These are phyloP conservation scores for Globisporangium spiculum DNA, from an alignment of 352 stramenopile genomes.

Conservation along the genomic window DNA sequence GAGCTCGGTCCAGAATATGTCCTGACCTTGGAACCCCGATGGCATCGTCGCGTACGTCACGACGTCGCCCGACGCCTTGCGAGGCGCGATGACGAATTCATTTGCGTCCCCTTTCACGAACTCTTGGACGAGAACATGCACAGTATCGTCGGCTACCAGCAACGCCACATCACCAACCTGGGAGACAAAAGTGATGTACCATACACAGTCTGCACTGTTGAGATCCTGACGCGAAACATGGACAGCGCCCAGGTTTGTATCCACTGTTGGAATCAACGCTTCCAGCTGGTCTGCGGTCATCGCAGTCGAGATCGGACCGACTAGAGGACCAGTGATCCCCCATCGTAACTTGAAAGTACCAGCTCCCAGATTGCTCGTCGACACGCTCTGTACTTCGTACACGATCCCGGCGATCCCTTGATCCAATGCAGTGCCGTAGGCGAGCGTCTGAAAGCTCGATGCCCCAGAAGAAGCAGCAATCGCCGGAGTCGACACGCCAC, in stretches of 20 bases:
- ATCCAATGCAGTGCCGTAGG: slow-evolving; percentile 78
- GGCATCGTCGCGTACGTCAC: slow-evolving; percentile 86
- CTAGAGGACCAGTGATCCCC: slow-evolving; percentile 23
- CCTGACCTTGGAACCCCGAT: slow-evolving; percentile 82
- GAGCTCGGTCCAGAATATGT: slow-evolving; percentile 96
- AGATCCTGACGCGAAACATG: slow-evolving; percentile 57
- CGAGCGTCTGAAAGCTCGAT: slow-evolving; percentile 83
- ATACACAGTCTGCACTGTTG: slow-evolving; percentile 51
- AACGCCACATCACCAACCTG: slow-evolving; percentile 79
- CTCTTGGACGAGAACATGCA: slow-evolving; percentile 69
- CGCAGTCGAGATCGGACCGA: slow-evolving; percentile 38
- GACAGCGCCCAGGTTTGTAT: slow-evolving; percentile 43
- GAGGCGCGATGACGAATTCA: slow-evolving; percentile 93
- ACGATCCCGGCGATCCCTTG: slow-evolving; percentile 93
- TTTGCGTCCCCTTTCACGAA: slow-evolving; percentile 94
- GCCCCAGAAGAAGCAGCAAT: slow-evolving; percentile 91
- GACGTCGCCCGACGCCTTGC: slow-evolving; percentile 88
- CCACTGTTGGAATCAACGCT: slow-evolving; percentile 29
- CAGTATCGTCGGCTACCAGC: slow-evolving; percentile 47
- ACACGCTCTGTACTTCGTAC: slow-evolving; percentile 94
- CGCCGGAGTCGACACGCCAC: slow-evolving; percentile 83
- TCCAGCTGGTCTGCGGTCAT: slow-evolving; percentile 46
- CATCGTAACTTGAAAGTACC: slow-evolving; percentile 57
- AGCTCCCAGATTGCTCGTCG: slow-evolving; percentile 31
- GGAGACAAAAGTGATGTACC: slow-evolving; percentile 86